Evolutionary conservation across 805 yeast genomes (phyloP).

Genomic region (Wickerhamiella brachini): DNA sequence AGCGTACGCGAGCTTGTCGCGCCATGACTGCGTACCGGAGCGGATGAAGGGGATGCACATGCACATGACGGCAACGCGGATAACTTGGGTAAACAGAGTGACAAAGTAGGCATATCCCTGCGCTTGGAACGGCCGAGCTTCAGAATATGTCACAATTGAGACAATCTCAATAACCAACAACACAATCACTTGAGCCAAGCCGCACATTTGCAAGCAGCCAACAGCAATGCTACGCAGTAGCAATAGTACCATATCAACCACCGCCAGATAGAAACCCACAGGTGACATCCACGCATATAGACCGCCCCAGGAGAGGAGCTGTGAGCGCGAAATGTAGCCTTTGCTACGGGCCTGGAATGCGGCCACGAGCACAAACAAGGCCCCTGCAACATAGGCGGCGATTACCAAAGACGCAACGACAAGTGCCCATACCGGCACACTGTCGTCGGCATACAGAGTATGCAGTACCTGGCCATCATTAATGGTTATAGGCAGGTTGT

Average conservation of each 20-base stretch:
- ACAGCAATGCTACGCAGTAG: neutral
- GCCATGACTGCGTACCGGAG: neutral
- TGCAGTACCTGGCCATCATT: neutral
- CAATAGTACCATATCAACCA: neutral
- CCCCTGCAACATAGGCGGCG: neutral
- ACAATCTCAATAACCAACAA: neutral
- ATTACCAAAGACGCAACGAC: neutral
- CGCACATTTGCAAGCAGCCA: neutral
- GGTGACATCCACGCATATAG: neutral
- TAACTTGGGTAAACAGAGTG: neutral
- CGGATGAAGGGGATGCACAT: neutral
- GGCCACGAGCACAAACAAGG: neutral
- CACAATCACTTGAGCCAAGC: neutral
- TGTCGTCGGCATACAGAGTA: neutral
- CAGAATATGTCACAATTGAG: neutral
- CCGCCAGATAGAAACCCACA: neutral
- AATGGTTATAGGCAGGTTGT: neutral
- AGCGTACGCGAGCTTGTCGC: neutral
- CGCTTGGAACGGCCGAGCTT: neutral
- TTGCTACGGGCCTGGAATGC: neutral
- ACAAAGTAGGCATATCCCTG: conserved; percentile 1
- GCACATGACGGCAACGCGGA: neutral
- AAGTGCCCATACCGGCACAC: neutral
- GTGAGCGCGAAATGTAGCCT: neutral
- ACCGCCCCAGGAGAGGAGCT: neutral